Percentiles rank a stretch among this genome's conserved stretches.
Evolutionary conservation across 2,329 filamentous ascomycete species (phyloP).

Genomic region (Trichophyton verrucosum): DNA sequence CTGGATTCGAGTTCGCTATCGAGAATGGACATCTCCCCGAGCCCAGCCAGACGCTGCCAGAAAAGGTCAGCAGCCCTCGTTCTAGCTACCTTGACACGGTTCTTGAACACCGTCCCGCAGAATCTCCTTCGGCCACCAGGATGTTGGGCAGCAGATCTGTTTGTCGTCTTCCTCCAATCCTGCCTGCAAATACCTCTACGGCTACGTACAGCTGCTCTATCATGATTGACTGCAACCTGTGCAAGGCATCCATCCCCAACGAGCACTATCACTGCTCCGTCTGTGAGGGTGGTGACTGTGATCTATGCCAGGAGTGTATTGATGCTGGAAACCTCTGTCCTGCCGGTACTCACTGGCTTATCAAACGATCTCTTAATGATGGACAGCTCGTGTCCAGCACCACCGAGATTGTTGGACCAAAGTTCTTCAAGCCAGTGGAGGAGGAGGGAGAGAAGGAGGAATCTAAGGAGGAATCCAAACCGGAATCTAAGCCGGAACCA

Average conservation of each 20-base stretch:
- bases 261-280: conserved; percentile 89
- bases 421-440: conserved; percentile 19
- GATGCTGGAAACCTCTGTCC: conserved; percentile 63
- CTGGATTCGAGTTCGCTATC: neutral
- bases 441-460: neutral
- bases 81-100: conserved; percentile 34
- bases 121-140: neutral
- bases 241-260: conserved; percentile 63
- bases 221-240: conserved; percentile 89
- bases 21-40: neutral
- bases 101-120: conserved; percentile 11
- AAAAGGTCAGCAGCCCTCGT: conserved; percentile 14
- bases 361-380: conserved; percentile 72
- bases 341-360: conserved; percentile 76
- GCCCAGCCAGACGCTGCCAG: conserved; percentile 12
- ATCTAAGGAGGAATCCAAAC: neutral
- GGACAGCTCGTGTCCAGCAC: conserved; percentile 73
- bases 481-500: neutral
- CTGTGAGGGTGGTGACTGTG: conserved; percentile 88
- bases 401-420: conserved; percentile 66
- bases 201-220: conserved; percentile 38
- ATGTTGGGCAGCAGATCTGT: too few relatives aligned
- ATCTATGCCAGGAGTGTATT: conserved; percentile 75
- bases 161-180: neutral
- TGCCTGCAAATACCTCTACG: conserved; percentile 17